Evolutionary conservation across 345 rosid genomes (phyloP), one percentile per base, ranked within the genome.

Genomic region (Cardamine occulta): DNA sequence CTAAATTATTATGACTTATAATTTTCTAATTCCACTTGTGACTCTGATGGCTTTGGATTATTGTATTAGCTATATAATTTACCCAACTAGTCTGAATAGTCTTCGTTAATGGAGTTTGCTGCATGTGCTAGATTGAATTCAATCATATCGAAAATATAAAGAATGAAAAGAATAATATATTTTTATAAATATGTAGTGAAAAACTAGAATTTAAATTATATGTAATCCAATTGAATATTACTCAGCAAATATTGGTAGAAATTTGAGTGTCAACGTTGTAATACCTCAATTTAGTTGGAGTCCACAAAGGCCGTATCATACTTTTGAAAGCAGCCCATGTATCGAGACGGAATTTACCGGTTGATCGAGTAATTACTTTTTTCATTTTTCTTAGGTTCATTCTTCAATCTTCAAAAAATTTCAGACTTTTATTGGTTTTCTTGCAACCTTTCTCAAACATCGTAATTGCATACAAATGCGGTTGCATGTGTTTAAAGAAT

Each of bases 61-160:
- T 56, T 74, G 59, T 11, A 45, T 49, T 49, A 60, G 68, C 55
- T 75, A 35, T 66, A 18, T 37, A 74, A 13, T 49, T 56, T 45
- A 49, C 5, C 35, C 74, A 60, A 59, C 68, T 49, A 59, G 47
- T 60, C 5, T 19, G 28, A 66, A 7, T 7, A 19, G 74, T 75
- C 68, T 51, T 68, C 40, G 74, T 59, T 32, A 34, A 19, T 48
- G 58, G 57, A 65, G 56, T 11, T 53, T 14, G 24, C 26, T 28
- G 61, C 79, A 75, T 67, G 78, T 66, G 78, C 51, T 66, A 34
- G 72, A 34, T n/a, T 66, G 52, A 56, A 59, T 2, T 4, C 34
- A 58, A 49, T 67, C 54, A 37, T 28, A 49, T 15, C 2, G 2
- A 10, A 49, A 11, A 24, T 13, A 17, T 48, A 66, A 24, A 57